Evolutionary conservation across 176 grass and related monocot genomes (phyloP).

Genomic region (Musa schizocarpa): DNA sequence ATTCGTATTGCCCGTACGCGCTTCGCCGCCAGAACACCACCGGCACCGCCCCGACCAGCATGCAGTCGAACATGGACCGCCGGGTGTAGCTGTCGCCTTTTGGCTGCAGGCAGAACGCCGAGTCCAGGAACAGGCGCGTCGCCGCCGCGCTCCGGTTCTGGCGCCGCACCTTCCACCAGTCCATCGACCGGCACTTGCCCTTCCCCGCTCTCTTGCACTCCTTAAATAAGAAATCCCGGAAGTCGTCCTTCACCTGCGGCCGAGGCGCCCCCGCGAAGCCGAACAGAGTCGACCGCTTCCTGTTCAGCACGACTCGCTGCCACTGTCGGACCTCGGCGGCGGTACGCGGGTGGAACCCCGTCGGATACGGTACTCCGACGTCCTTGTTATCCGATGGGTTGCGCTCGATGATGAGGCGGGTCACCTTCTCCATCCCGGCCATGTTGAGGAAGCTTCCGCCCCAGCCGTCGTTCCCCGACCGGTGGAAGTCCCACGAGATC

Average conservation of each 20-base stretch:
- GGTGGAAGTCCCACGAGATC: slow-evolving; percentile 95
- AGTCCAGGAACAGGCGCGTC: slow-evolving; percentile 65
- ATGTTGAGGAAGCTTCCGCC: slow-evolving; percentile 60
- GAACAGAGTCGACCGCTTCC: slow-evolving; percentile 36
- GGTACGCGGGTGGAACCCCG: slow-evolving; percentile 58
- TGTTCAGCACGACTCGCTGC: slow-evolving; percentile 54
- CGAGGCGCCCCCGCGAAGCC: slow-evolving; percentile 63
- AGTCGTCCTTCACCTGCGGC: slow-evolving; percentile 53
- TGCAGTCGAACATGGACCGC: slow-evolving; percentile 90
- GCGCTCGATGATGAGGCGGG: slow-evolving; percentile 66
- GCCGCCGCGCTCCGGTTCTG: slow-evolving; percentile 35
- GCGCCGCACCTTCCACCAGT: slow-evolving; percentile 50
- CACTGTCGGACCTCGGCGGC: slow-evolving; percentile 47
- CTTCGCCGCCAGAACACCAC: slow-evolving; percentile 77
- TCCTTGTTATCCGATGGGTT: slow-evolving; percentile 43
- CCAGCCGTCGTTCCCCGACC: slow-evolving; percentile 39
- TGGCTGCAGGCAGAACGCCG: slow-evolving; percentile 82
- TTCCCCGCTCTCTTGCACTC: slow-evolving; percentile 54
- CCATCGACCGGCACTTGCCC: slow-evolving; percentile 37
- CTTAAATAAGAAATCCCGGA: slow-evolving; percentile 46
- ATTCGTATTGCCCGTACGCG: slow-evolving; percentile 73
- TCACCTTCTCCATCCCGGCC: slow-evolving; percentile 57
- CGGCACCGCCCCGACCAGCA: slow-evolving; percentile 75
- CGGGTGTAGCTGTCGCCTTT: slow-evolving; percentile 88
- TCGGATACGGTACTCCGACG: slow-evolving; percentile 74